Conservation (phyloP, 805 yeast genomes). For the Pichia nanzhaoensis region DNA sequence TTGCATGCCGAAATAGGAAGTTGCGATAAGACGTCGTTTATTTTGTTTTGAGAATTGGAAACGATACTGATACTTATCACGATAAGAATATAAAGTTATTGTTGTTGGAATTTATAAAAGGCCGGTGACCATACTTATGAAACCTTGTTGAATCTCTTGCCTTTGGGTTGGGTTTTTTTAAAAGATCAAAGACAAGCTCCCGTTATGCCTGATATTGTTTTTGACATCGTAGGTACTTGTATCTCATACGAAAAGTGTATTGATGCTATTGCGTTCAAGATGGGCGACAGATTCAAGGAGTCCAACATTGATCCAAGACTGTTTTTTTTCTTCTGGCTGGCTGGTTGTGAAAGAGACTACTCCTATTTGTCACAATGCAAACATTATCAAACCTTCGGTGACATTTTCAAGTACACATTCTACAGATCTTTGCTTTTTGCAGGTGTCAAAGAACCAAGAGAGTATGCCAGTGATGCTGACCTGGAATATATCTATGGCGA, state of each 20-base stretch:
- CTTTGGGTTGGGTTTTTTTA: too few relatives aligned
- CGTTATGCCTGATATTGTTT: slow-evolving; percentile 26
- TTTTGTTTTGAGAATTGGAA: too few relatives aligned
- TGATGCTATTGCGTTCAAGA: slow-evolving; percentile 18
- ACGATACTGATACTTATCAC: too few relatives aligned
- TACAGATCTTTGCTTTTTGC: slow-evolving; percentile 24
- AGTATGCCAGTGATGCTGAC: slow-evolving; percentile 25
- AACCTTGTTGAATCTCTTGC: too few relatives aligned
- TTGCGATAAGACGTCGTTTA: too few relatives aligned
- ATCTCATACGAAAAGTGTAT: slow-evolving; percentile 23
- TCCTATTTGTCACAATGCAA: slow-evolving; percentile 24
- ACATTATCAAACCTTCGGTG: slow-evolving; percentile 22
- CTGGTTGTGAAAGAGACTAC: slow-evolving; percentile 74
- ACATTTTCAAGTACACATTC: slow-evolving; percentile 24
- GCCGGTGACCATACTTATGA: too few relatives aligned
- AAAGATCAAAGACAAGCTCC: background rate
- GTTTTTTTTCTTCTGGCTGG: slow-evolving; percentile 14
- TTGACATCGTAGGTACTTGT: slow-evolving; percentile 28
- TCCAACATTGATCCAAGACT: slow-evolving; percentile 19
- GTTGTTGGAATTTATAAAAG: too few relatives aligned
- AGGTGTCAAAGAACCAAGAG: slow-evolving; percentile 25
- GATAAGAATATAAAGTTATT: too few relatives aligned
- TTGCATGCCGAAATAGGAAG: too few relatives aligned
- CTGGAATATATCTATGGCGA: slow-evolving; percentile 20
- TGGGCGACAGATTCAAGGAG: slow-evolving; percentile 21